These are phyloP conservation scores for Apiospora rasikravindrae DNA, from an alignment of 2,329 filamentous ascomycete genomes.

Conservation along the genomic window DNA sequence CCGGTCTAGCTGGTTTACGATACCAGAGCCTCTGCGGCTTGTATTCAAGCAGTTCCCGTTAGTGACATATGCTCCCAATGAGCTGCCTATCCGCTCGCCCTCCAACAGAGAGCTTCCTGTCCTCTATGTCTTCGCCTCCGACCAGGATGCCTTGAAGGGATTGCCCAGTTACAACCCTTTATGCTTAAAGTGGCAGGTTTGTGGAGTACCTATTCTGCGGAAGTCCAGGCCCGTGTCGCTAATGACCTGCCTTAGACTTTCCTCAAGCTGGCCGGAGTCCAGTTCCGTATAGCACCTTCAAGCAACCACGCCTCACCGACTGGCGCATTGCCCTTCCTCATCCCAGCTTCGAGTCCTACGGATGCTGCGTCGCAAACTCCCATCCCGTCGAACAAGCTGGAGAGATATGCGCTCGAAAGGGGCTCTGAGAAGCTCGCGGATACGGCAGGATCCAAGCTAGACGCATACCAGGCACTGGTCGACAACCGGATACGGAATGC, in stretches of 20 bases:
- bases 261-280: constrained; percentile 75
- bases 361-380: constrained; percentile 42
- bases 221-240: not conserved
- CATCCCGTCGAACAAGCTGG: constrained; percentile 69
- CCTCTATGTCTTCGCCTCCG: constrained; percentile 78
- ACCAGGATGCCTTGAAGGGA: constrained; percentile 63
- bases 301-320: constrained; percentile 94
- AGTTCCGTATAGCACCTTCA: constrained; percentile 71
- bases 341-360: constrained; percentile 56
- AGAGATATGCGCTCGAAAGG: constrained; percentile 68
- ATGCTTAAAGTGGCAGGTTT: constrained; percentile 95
- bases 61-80: constrained; percentile 73
- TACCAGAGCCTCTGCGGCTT: constrained; percentile 77
- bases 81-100: constrained; percentile 61
- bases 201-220: constrained; percentile 34
- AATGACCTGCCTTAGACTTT: constrained; percentile 65
- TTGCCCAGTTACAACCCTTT: constrained; percentile 86
- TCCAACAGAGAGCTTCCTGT: constrained; percentile 52
- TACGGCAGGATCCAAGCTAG: constrained; percentile 61
- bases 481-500: constrained; percentile 81
- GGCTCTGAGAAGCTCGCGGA: constrained; percentile 49
- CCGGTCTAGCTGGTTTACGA: constrained; percentile 52
- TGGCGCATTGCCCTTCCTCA: constrained; percentile 86
- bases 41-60: constrained; percentile 89
- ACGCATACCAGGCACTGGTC: constrained; percentile 80